phyloP scores from a whole-genome alignment of 2,329 filamentous ascomycete species.

The Penicillium occitanis region DNA sequence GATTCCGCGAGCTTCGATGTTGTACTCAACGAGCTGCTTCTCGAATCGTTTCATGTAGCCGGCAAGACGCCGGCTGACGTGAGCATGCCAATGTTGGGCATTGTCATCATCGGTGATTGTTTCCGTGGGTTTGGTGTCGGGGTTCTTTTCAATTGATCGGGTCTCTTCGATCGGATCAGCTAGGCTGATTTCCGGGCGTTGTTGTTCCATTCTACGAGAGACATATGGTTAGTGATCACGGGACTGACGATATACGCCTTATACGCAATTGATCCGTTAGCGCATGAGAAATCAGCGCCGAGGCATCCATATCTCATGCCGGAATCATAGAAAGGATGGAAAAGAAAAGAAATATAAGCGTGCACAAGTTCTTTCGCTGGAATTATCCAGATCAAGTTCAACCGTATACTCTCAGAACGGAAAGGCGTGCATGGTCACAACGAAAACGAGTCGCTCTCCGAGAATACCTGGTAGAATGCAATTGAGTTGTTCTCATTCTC shows the following conservation, averaged over 20 bases:
- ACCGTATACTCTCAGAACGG: slow-evolving; percentile 48
- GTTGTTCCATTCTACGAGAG: slow-evolving; percentile 33
- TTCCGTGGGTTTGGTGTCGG: slow-evolving; percentile 21
- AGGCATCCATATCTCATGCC: background rate
- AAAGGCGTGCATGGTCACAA: slow-evolving; percentile 16
- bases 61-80: slow-evolving; percentile 30
- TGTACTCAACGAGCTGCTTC: slow-evolving; percentile 43
- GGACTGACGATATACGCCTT: background rate
- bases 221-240: background rate
- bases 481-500: background rate
- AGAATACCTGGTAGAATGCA: background rate
- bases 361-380: slow-evolving; percentile 48
- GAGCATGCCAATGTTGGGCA: slow-evolving; percentile 20
- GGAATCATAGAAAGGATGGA: background rate
- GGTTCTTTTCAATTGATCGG: slow-evolving; percentile 21
- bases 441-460: background rate
- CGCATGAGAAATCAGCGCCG: background rate
- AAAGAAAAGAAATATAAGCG: slow-evolving; percentile 27
- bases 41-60: slow-evolving; percentile 39
- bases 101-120: slow-evolving; percentile 15
- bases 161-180: slow-evolving; percentile 30
- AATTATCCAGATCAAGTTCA: slow-evolving; percentile 49
- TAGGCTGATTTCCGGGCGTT: slow-evolving; percentile 33
- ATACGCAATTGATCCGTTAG: background rate
- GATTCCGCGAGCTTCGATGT: slow-evolving; percentile 60